phyloP scores from a whole-genome alignment of 108 stramenopile genomes.

The Skeletonema marinoi region DNA sequence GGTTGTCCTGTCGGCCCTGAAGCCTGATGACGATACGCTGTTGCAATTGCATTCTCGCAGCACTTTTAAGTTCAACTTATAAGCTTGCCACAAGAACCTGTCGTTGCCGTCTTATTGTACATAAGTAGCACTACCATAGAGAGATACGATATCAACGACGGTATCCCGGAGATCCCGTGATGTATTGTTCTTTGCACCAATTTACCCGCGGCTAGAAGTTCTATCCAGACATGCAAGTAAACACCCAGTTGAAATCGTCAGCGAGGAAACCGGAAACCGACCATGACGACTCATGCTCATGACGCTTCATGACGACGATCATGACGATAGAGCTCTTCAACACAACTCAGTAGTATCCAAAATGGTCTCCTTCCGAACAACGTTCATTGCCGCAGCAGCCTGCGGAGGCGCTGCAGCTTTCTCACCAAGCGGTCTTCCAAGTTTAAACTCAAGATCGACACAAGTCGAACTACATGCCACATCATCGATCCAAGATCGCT shows the following conservation, averaged over 20 bases:
- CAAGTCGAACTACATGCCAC: background rate
- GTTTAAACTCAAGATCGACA: background rate
- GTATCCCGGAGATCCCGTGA: no score
- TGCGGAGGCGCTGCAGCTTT: background rate
- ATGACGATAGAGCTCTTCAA: background rate
- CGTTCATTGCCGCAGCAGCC: background rate
- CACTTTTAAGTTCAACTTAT: no score
- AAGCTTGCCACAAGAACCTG: no score
- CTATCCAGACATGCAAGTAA: no score
- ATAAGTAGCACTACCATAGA: no score
- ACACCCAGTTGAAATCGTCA: background rate
- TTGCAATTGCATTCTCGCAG: no score
- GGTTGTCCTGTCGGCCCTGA: no score
- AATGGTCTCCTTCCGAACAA: background rate
- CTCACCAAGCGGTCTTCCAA: background rate
- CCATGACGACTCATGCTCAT: background rate
- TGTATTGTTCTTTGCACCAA: no score
- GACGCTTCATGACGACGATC: background rate
- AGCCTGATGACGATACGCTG: no score
- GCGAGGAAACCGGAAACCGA: background rate
- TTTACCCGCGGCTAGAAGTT: no score
- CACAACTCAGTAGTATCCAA: background rate
- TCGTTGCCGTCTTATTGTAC: no score
- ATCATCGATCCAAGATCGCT: background rate
- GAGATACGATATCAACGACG: no score